Evolutionary conservation across 257 asterid genomes (phyloP).

Genomic region (Handroanthus guayacan): DNA sequence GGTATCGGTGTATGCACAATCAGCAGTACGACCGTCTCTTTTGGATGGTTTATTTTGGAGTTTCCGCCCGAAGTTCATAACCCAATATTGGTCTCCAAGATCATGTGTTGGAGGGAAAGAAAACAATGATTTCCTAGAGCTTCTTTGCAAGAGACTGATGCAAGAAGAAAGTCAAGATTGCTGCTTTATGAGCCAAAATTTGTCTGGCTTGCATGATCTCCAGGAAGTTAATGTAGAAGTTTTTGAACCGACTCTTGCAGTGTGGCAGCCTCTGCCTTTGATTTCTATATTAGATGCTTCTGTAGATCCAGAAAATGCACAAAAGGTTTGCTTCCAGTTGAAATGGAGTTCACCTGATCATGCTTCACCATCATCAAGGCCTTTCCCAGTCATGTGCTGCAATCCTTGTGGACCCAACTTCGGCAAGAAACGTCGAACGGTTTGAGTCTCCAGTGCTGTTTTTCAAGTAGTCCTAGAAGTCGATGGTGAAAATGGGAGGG

Average conservation of each 20-base stretch:
- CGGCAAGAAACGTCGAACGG: no score
- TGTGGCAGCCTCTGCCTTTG: background rate
- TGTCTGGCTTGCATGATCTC: background rate
- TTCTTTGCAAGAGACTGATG: background rate
- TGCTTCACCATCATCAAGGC: no score
- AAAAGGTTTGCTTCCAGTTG: slow-evolving; percentile 13
- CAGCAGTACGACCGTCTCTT: background rate
- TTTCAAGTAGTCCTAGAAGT: no score
- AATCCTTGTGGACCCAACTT: no score
- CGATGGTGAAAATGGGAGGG: no score
- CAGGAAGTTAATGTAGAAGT: background rate
- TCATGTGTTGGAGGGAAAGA: background rate
- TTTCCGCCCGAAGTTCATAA: slow-evolving; percentile 23
- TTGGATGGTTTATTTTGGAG: slow-evolving; percentile 20
- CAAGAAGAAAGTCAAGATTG: background rate
- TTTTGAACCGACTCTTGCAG: background rate
- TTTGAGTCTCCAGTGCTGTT: no score
- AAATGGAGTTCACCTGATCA: background rate
- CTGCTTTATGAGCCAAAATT: background rate
- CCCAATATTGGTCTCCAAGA: background rate
- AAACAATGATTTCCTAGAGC: background rate
- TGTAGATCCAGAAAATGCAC: background rate
- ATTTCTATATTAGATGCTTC: background rate
- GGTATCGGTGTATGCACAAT: background rate
- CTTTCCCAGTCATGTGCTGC: no score